phyloP scores from a whole-genome alignment of 2,329 filamentous ascomycete species.

The Cladosporium colombiae region DNA sequence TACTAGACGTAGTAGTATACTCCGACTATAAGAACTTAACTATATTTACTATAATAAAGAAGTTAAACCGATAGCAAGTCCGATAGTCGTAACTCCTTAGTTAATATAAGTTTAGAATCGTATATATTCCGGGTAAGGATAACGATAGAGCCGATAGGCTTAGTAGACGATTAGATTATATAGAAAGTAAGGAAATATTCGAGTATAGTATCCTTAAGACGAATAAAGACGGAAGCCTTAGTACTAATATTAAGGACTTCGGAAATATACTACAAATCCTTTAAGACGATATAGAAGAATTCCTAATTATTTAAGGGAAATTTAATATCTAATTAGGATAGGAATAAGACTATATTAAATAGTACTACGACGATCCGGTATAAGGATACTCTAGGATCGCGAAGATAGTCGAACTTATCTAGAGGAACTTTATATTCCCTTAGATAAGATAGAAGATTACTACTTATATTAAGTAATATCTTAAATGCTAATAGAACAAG shows the following conservation, averaged over 20 bases:
- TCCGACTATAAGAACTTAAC: background rate
- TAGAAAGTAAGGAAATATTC: background rate
- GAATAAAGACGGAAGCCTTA: background rate
- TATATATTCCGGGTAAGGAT: background rate
- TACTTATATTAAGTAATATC: background rate
- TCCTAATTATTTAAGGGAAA: background rate
- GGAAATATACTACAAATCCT: background rate
- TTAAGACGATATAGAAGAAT: background rate
- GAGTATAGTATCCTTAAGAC: background rate
- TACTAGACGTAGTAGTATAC: background rate
- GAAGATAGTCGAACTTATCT: constrained; percentile 10
- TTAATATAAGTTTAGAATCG: background rate
- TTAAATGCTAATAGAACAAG: constrained; percentile 5
- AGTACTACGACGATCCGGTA: background rate
- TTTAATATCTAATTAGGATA: background rate
- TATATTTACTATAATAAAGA: background rate
- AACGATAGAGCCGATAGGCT: background rate
- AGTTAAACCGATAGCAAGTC: background rate
- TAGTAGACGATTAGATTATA: background rate
- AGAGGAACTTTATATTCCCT: constrained; percentile 1
- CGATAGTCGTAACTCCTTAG: background rate
- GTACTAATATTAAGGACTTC: background rate
- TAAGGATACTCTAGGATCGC: background rate
- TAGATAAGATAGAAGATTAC: constrained; percentile 1
- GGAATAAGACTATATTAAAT: background rate